Evolutionary conservation across 202 grass and related monocot species (phyloP).

Genomic region (Dendrocalamus latiflorus): DNA sequence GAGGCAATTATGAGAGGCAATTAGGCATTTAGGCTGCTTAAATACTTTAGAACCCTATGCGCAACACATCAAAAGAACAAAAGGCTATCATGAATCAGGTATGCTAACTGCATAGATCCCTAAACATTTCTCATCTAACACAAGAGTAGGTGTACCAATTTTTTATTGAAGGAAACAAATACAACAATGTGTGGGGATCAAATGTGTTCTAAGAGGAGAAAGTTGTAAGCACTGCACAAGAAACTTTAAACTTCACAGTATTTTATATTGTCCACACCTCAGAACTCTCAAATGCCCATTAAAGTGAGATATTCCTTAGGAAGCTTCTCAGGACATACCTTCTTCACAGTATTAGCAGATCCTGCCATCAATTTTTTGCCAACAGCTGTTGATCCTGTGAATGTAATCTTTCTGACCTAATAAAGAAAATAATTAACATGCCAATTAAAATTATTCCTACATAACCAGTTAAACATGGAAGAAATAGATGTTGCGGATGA

Average conservation of each 20-base stretch:
- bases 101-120: background rate
- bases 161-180: background rate
- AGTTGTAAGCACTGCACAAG: background rate
- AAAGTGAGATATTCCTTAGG: background rate
- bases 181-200: background rate
- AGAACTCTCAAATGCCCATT: background rate
- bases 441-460: conserved; percentile 16
- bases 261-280: background rate
- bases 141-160: background rate
- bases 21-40: background rate
- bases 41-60: background rate
- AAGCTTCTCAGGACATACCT: conserved; percentile 40
- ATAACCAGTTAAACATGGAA: conserved; percentile 4
- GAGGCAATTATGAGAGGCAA: too few species aligned
- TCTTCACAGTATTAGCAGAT: conserved; percentile 89
- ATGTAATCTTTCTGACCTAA: conserved; percentile 97
- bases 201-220: background rate
- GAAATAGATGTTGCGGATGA: background rate
- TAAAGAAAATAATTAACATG: conserved; percentile 30
- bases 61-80: background rate
- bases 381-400: conserved; percentile 95
- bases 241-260: background rate
- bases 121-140: background rate
- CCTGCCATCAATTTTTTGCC: conserved; percentile 94
- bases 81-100: background rate